Conservation (phyloP, 2,329 filamentous ascomycete genomes). For the Alternaria brassicicola region DNA sequence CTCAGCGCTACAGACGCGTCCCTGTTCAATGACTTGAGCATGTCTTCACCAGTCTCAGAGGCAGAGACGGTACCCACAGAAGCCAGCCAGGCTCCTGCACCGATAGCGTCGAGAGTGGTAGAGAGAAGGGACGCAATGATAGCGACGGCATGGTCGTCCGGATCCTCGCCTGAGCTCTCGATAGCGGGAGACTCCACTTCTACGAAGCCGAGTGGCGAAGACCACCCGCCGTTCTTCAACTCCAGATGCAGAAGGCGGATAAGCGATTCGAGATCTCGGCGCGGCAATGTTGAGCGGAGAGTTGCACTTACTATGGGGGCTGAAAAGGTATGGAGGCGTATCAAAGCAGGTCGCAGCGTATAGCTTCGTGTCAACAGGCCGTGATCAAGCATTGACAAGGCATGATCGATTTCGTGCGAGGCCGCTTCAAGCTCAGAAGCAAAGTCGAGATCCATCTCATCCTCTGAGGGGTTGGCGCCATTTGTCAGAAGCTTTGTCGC, state of each 20-base stretch:
- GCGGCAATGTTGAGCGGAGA: constrained; percentile 67
- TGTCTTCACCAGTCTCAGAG: constrained; percentile 64
- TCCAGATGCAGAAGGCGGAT: constrained; percentile 76
- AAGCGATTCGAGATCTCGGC: constrained; percentile 72
- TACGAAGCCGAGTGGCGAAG: constrained; percentile 69
- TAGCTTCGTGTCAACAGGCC: constrained; percentile 67
- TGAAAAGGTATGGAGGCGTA: constrained; percentile 71
- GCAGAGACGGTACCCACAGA: constrained; percentile 57
- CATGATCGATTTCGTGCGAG: constrained; percentile 66
- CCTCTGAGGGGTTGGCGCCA: constrained; percentile 28
- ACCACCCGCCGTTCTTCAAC: constrained; percentile 77
- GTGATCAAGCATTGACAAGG: constrained; percentile 69
- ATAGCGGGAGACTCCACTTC: constrained; percentile 48
- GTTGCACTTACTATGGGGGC: constrained; percentile 64
- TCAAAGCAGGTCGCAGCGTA: constrained; percentile 70
- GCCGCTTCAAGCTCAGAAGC: constrained; percentile 49
- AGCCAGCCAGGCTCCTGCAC: constrained; percentile 72
- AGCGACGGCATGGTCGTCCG: constrained; percentile 71
- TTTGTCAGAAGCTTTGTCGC: constrained; percentile 51
- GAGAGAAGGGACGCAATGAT: constrained; percentile 74
- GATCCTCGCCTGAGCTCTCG: constrained; percentile 54
- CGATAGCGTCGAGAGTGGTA: constrained; percentile 76
- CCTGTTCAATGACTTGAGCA: constrained; percentile 68
- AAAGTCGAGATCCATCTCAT: constrained; percentile 45
- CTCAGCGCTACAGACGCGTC: constrained; percentile 75